Evolutionary conservation across 1,284 basidiomycete genomes (phyloP).

Genomic region (Meira miltonrushii): DNA sequence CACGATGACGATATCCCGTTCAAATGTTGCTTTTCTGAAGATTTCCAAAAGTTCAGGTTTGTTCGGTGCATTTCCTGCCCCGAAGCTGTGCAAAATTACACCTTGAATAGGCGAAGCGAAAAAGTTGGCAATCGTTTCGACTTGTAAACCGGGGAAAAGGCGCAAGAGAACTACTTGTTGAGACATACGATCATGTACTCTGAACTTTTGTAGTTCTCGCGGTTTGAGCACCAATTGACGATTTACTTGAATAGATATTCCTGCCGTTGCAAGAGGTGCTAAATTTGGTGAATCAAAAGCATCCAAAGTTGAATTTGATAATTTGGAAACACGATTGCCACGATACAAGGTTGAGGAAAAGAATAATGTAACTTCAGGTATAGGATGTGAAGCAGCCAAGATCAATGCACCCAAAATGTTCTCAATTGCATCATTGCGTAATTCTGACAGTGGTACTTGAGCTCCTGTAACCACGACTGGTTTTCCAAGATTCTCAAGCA

Average conservation of each 20-base stretch:
- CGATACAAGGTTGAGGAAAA: conserved; percentile 83
- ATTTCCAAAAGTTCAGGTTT: conserved; percentile 56
- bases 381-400: conserved; percentile 81
- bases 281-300: conserved; percentile 85
- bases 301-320: conserved; percentile 75
- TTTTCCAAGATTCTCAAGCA: conserved; percentile 84
- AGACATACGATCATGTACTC: conserved; percentile 63
- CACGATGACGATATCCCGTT: conserved; percentile 77
- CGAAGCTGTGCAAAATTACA: conserved; percentile 81
- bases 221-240: conserved; percentile 60
- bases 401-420: conserved; percentile 69
- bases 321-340: conserved; percentile 72
- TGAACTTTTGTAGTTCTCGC: conserved; percentile 68
- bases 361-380: conserved; percentile 72
- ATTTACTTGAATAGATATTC: conserved; percentile 67
- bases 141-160: conserved; percentile 74
- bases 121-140: conserved; percentile 39
- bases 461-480: conserved; percentile 81
- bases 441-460: conserved; percentile 80
- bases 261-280: conserved; percentile 72
- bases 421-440: conserved; percentile 69
- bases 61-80: conserved; percentile 63
- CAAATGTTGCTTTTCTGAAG: conserved; percentile 68
- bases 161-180: conserved; percentile 54
- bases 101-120: conserved; percentile 40